These are phyloP conservation scores for Phyllosticta citribraziliensis DNA, from an alignment of 2,329 filamentous ascomycete genomes.

Conservation along the genomic window DNA sequence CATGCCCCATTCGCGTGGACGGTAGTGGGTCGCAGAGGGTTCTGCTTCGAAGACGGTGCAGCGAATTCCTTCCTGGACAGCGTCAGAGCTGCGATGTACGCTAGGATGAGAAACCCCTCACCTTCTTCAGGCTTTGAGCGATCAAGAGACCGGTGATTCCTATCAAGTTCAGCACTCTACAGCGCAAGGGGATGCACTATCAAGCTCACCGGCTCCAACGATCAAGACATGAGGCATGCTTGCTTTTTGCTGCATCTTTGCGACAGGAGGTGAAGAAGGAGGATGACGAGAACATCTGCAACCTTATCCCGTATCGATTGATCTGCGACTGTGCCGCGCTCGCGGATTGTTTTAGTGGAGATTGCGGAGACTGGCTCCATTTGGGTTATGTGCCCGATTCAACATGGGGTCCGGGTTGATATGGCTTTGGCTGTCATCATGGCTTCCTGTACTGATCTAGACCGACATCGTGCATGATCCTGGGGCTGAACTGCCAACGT, in stretches of 20 bases:
- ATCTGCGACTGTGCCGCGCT: neutral
- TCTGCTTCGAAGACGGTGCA: slow-evolving; percentile 12
- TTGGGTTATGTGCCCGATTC: neutral
- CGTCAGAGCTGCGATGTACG: neutral
- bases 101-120: slow-evolving; percentile 8
- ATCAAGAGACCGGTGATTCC: slow-evolving; percentile 27
- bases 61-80: slow-evolving; percentile 11
- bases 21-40: slow-evolving; percentile 3
- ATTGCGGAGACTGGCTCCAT: neutral
- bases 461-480: too few relatives aligned
- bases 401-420: neutral
- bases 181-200: neutral
- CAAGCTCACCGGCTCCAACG: slow-evolving; percentile 9
- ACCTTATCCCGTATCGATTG: neutral
- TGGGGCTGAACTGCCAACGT: too few relatives aligned
- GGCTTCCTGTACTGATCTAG: neutral
- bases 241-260: neutral
- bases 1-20: slow-evolving; percentile 15
- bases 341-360: neutral
- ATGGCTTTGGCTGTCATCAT: neutral
- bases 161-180: neutral
- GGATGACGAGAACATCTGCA: neutral
- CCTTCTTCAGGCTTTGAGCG: slow-evolving; percentile 33
- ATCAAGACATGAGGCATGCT: slow-evolving; percentile 2
- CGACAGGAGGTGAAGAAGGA: neutral